Conservation (phyloP, 2,329 filamentous ascomycete species). For the Parasarocladium wereldwijsianum region DNA sequence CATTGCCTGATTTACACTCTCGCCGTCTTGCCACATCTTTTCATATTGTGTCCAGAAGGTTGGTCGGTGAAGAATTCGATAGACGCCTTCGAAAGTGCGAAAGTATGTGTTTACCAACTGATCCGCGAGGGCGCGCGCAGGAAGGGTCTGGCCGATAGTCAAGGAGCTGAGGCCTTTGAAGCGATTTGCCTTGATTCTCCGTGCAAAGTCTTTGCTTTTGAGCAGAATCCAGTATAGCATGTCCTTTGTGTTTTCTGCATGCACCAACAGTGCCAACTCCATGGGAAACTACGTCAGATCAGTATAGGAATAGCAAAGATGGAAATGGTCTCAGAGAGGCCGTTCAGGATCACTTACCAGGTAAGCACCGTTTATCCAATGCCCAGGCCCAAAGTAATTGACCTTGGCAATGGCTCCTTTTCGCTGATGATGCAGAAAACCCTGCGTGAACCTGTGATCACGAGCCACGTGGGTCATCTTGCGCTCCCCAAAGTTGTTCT, state of each 20-base stretch:
- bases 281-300: constrained; percentile 13
- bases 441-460: constrained; percentile 5
- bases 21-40: constrained; percentile 29
- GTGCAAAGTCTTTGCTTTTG: constrained; percentile 25
- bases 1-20: constrained; percentile 25
- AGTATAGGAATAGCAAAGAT: neutral
- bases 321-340: neutral
- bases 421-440: constrained; percentile 8
- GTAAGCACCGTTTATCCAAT: constrained; percentile 31
- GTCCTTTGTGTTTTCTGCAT: constrained; percentile 12
- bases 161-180: constrained; percentile 18
- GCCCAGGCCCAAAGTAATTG: constrained; percentile 31
- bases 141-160: constrained; percentile 24
- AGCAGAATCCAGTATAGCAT: constrained; percentile 18
- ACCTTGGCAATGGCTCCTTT: constrained; percentile 26
- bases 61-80: constrained; percentile 42
- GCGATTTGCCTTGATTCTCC: constrained; percentile 25
- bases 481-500: no score
- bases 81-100: constrained; percentile 38
- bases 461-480: constrained; percentile 10
- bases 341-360: constrained; percentile 19
- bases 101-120: constrained; percentile 38
- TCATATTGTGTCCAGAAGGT: constrained; percentile 40
- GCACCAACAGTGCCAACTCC: constrained; percentile 13
- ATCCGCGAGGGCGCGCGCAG: constrained; percentile 27